Base-by-base conservation (phyloP, 2,329 filamentous ascomycete genomes). In the Talaromyces atroroseus region DNA sequence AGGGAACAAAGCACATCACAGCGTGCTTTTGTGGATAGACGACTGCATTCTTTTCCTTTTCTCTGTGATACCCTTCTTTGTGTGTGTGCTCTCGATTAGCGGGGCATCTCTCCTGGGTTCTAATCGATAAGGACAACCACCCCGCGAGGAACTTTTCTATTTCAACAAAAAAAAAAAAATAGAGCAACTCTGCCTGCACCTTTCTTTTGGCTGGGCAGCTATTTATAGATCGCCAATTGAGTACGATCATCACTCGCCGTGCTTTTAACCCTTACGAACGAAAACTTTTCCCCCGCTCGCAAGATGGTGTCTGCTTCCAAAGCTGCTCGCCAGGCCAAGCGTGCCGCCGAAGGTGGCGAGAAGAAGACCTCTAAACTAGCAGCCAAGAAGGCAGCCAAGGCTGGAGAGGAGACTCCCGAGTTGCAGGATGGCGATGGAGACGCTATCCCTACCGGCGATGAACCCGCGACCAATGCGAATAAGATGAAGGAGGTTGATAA, bases 401-500 rank as follows among this genome's bases (percentile, higher is more conserved):
- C 64, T 87, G 87, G 61, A 49, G 32, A 46, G 10, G 58, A 55
- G 34, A 59, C 58, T 75, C 72, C 45, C 76, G 80, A 81, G 57
- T 71, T 85, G 65, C 76, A 87, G 62, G 86, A 91, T 24, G 84
- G 74, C 61, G 77, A 86, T 68, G 84, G 83, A 68, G 74, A 78
- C 56, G 66, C 72, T 55, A 61, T 79, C n/a, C 74, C 78, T 45
- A 75, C 78, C 59, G 74, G 79, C 47, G 87, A 88, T 54, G 81
- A 82, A 65, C 83, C 87, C 62, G 87, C 87, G 59, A 90, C 86
- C 64, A 80, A 84, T 59, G 82, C 80, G 65, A 83, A 86, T 65
- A 90, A 92, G 79, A 76, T 87, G 74, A 85, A 88, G 64, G 87
- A 88, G 71, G 86, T 96, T 63, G 88, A 91, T 79, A 91, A 91